Evolutionary conservation across 108 stramenopile species (phyloP), one percentile per base, ranked within the genome.

Genomic region (Fistulifera solaris): DNA sequence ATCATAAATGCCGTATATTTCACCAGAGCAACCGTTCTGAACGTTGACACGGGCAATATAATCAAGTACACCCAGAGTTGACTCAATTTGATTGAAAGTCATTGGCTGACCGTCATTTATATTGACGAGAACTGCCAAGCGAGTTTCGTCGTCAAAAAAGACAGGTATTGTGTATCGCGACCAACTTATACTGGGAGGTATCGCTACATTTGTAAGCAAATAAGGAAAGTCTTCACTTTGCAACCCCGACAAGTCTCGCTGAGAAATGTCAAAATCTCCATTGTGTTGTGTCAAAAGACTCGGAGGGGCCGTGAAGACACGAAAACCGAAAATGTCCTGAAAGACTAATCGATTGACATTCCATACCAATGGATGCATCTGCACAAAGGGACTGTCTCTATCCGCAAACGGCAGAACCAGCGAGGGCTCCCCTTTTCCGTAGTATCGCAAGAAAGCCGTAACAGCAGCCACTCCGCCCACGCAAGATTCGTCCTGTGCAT

Each of bases 301-400:
- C 0, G 61, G 61, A 15, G 53, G 24, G 16, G 61, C 28, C 43
- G 49, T 22, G 27, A 67, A 56, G 1, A 55, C 61, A 14, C 45
- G 15, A 2, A 27, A 38, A 14, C 61, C 61, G 27, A 67, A 24
- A 22, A 56, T 1, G 1, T 25, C 54, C 14, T 67, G 48, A 6
- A 62, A 48, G 17, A 67, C 26, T 3, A 62, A 38, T 26, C 61
- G 31, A 31, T 67, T 67, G 6, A 67, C 66, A 51, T n/a, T 25
- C 50, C 50, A 51, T 51, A 18, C 6, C 10, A 66, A 27, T 54
- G 65, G 65, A 66, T 66, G 65, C 60, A 66, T 61, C 21, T 66
- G 65, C 2, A 66, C 65, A 35, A 66, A 66, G 4, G 28, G 54
- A 17, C 19, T 22, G n/a, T 35, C 16, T 24, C 22, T 38, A 6